Evolutionary conservation across 805 yeast species (phyloP).

Genomic region (Candida germanica): DNA sequence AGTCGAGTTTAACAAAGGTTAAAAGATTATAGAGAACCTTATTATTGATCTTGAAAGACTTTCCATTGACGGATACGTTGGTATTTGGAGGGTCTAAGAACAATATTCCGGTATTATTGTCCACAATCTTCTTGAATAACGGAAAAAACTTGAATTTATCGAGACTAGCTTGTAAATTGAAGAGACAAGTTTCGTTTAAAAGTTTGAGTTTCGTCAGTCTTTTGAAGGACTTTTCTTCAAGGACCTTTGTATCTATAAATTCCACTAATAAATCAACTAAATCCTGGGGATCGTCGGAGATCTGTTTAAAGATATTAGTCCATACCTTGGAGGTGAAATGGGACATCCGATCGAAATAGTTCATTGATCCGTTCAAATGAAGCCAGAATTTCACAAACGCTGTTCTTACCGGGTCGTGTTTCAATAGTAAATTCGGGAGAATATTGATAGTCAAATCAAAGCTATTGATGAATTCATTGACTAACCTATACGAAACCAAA

Average conservation of each 20-base stretch:
- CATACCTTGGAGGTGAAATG: slow-evolving; percentile 53
- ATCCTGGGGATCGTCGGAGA: slow-evolving; percentile 51
- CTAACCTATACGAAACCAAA: slow-evolving; percentile 11
- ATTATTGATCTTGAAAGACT: slow-evolving; percentile 60
- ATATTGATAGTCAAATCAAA: slow-evolving; percentile 67
- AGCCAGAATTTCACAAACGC: slow-evolving; percentile 64
- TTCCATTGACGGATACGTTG: slow-evolving; percentile 39
- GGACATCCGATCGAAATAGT: slow-evolving; percentile 62
- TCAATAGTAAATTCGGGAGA: slow-evolving; percentile 57
- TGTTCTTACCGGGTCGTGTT: slow-evolving; percentile 54
- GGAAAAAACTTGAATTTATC: slow-evolving; percentile 22
- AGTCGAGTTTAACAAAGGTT: slow-evolving; percentile 72
- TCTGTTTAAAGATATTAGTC: slow-evolving; percentile 64
- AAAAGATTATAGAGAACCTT: slow-evolving; percentile 62
- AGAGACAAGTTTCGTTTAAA: slow-evolving; percentile 72
- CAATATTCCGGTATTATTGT: slow-evolving; percentile 46
- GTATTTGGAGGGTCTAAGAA: slow-evolving; percentile 38
- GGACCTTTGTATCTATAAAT: slow-evolving; percentile 48
- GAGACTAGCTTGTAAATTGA: slow-evolving; percentile 43
- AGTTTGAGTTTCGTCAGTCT: slow-evolving; percentile 70
- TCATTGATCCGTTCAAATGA: slow-evolving; percentile 44
- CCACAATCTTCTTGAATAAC: slow-evolving; percentile 38
- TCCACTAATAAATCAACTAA: slow-evolving; percentile 37
- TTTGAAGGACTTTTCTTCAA: slow-evolving; percentile 59
- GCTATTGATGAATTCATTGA: slow-evolving; percentile 44